Conservation (phyloP, 352 stramenopile species). For the Globisporangium nunn region DNA sequence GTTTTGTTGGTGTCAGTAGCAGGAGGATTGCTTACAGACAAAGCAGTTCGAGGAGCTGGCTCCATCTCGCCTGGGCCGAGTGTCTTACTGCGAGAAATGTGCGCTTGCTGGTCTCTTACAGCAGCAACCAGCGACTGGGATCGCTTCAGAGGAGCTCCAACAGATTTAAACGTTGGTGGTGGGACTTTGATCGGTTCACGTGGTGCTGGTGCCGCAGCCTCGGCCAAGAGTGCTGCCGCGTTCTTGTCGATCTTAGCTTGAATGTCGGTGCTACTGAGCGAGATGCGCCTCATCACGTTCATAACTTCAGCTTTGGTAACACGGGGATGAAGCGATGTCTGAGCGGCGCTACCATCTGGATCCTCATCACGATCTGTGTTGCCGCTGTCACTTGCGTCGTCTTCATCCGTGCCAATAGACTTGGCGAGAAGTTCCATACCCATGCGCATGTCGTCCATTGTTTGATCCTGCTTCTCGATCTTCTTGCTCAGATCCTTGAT, state of each 20-base stretch:
- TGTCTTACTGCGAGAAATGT: conserved; percentile 5
- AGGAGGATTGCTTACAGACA: background rate
- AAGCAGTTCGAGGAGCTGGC: background rate
- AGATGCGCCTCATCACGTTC: conserved; percentile 14
- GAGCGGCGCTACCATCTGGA: background rate
- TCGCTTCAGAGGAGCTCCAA: background rate
- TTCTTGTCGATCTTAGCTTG: conserved; percentile 13
- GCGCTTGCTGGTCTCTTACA: background rate
- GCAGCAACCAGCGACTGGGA: conserved; percentile 5
- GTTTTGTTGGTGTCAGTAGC: background rate
- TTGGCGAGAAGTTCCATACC: conserved; percentile 55
- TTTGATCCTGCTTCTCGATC: conserved; percentile 57
- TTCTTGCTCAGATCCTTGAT: conserved; percentile 54
- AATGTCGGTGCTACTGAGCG: conserved; percentile 7
- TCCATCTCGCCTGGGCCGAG: background rate
- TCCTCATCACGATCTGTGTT: conserved; percentile 8
- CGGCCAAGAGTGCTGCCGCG: background rate
- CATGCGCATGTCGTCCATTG: conserved; percentile 48
- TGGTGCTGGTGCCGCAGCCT: background rate
- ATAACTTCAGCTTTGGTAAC: conserved; percentile 1
- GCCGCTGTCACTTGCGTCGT: conserved; percentile 36
- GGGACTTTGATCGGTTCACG: background rate
- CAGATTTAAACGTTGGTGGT: background rate
- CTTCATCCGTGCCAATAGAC: conserved; percentile 55
- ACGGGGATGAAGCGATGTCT: background rate